These are phyloP conservation scores for Eutrema yunnanense DNA, from an alignment of 345 rosid genomes.

Conservation along the genomic window DNA sequence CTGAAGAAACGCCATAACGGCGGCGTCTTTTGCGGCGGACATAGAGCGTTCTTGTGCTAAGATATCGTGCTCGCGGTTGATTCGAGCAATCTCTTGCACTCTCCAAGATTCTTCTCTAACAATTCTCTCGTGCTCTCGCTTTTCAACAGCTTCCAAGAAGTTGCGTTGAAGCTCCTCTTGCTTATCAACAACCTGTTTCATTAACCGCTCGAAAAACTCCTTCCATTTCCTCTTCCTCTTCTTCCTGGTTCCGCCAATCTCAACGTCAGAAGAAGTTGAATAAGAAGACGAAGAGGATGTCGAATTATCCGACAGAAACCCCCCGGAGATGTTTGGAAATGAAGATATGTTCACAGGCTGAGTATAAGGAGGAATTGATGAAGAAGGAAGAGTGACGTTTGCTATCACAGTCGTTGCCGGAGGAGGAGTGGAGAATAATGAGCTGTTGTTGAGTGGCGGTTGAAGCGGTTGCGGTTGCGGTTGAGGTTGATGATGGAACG, in stretches of 20 bases:
- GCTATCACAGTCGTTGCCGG: constrained; percentile 23
- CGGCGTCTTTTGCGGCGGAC: constrained; percentile 66
- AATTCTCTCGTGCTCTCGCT: constrained; percentile 58
- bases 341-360: constrained; percentile 19
- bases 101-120: constrained; percentile 81
- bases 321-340: constrained; percentile 36
- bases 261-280: constrained; percentile 59
- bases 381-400: constrained; percentile 23
- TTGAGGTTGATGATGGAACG: constrained; percentile 4
- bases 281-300: constrained; percentile 49
- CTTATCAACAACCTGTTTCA: constrained; percentile 57
- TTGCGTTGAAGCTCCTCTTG: constrained; percentile 75
- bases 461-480: constrained; percentile 14
- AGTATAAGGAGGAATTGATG: constrained; percentile 22
- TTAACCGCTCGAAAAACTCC: constrained; percentile 52
- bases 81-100: constrained; percentile 58
- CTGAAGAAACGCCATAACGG: constrained; percentile 67
- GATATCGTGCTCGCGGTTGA: constrained; percentile 59
- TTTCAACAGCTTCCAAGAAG: constrained; percentile 72
- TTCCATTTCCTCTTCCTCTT: constrained; percentile 61
- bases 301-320: constrained; percentile 37
- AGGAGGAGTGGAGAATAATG: constrained; percentile 28
- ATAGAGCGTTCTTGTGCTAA: constrained; percentile 66
- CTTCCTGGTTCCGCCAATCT: constrained; percentile 42
- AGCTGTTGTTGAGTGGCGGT: constrained; percentile 6